Conservation (phyloP, 2,329 filamentous ascomycete species). For the Clonostachys rhizophaga region DNA sequence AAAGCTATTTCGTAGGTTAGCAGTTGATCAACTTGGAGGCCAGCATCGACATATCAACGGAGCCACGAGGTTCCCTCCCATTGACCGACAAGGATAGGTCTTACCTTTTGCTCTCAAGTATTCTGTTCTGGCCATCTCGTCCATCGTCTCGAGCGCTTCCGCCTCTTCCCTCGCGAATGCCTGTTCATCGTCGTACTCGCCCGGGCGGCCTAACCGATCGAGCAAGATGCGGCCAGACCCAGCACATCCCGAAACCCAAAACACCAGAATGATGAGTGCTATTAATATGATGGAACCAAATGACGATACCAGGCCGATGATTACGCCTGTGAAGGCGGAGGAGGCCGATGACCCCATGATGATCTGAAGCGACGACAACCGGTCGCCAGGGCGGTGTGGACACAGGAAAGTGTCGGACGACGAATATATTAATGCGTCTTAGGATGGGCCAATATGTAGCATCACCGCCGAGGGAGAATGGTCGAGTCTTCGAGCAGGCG, state of each 20-base stretch:
- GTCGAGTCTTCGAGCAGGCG: too few relatives aligned
- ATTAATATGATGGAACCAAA: constrained; percentile 88
- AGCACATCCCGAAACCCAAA: constrained; percentile 68
- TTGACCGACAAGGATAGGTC: constrained; percentile 8
- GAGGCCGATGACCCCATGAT: constrained; percentile 21
- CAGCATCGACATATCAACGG: too few relatives aligned
- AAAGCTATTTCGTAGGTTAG: constrained; percentile 58
- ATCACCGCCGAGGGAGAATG: too few relatives aligned
- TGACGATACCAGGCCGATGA: constrained; percentile 92
- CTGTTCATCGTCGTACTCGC: constrained; percentile 97
- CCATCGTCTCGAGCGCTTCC: constrained; percentile 92
- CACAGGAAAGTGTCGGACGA: too few relatives aligned
- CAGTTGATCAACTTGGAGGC: too few relatives aligned
- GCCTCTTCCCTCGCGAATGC: constrained; percentile 91
- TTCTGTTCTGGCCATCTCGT: constrained; percentile 83
- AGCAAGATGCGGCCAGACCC: constrained; percentile 83
- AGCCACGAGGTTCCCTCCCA: not conserved
- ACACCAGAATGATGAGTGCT: constrained; percentile 84
- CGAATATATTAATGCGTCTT: too few relatives aligned
- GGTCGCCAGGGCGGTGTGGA: too few relatives aligned
- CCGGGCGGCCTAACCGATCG: constrained; percentile 87
- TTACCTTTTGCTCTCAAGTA: constrained; percentile 93
- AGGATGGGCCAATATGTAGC: too few relatives aligned
- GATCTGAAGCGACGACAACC: too few relatives aligned
- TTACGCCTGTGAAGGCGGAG: constrained; percentile 65